Base-by-base conservation (phyloP, 1,284 basidiomycete species). In the Kwoniella shivajii region DNA sequence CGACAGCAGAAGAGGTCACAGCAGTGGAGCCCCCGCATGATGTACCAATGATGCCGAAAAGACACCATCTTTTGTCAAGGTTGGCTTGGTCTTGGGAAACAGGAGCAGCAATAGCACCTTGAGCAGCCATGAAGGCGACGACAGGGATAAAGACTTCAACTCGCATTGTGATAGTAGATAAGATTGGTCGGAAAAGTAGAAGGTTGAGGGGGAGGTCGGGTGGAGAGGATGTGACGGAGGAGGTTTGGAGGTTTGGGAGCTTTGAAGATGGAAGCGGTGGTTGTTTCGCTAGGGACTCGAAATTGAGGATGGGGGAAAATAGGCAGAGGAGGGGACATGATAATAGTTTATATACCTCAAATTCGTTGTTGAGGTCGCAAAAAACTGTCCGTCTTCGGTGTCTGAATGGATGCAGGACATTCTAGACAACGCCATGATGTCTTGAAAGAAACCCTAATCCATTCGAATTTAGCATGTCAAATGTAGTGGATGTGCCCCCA, bases 141-240 rank as follows among this genome's bases (percentile, higher is more conserved):
- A 61, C 60, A 55, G 63, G 53, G 52, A 65, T 51, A 38, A 61
- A 52, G 50, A 57, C 55, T 47, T 59, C 55, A 46, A 59, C 51
- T 47, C 54, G 54, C 45, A 57, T 59, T 57, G 34, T 61, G 37
- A 38, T 27, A 44, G 43, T 44, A 22, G 46, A 39, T 26, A 33
- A 50, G 58, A 60, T 60, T 60, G 49, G 58, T 60, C 58, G 58
- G 53, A 42, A 26, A 26, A n/a, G n/a, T 9, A 54, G 20, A 52
- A 56, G 45, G 37, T 39, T 47, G 20, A 30, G 48, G 50, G 45
- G 47, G 58, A 29, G 47, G 49, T 48, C 49, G 58, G 54, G 39
- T 37, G 37, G 37, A 37, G 58, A 54, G 54, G 45, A 44, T 50
- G 34, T 31, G 49, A 41, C 58, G 58, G 54, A 30, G 18, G 33